These are phyloP conservation scores for Colletotrichum somersetense DNA, from an alignment of 2,329 filamentous ascomycete species.

Conservation along the genomic window DNA sequence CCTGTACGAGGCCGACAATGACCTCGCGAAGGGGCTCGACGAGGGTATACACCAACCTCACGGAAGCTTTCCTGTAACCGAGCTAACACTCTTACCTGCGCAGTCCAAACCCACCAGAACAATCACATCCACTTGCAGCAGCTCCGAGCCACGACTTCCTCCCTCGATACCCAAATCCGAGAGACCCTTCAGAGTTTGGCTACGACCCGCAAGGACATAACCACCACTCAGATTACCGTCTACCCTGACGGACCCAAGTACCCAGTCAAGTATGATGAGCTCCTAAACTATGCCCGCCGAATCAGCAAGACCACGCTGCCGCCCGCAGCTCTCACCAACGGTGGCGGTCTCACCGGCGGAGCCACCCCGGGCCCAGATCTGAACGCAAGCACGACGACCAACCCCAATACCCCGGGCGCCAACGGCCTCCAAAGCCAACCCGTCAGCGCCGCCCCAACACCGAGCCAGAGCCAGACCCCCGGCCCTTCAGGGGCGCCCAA, in stretches of 20 bases:
- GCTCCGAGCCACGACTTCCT: conserved; percentile 74
- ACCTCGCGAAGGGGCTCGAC: conserved; percentile 74
- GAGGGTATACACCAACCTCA: conserved; percentile 62
- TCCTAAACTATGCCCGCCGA: conserved; percentile 81
- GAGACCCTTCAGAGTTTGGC: conserved; percentile 78
- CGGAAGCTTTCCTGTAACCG: not conserved
- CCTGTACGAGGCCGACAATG: conserved; percentile 77
- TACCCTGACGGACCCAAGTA: conserved; percentile 65
- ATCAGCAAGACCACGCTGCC: conserved; percentile 86
- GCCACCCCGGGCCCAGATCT: conserved; percentile 37
- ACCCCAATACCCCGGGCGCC: conserved; percentile 27
- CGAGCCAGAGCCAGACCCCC: conserved; percentile 42
- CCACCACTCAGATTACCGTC: conserved; percentile 69
- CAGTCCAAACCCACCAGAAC: conserved; percentile 80
- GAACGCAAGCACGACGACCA: conserved; percentile 35
- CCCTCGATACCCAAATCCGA: conserved; percentile 79
- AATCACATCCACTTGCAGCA: conserved; percentile 77
- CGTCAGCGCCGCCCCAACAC: conserved; percentile 45
- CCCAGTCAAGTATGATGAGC: conserved; percentile 76
- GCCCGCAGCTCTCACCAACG: conserved; percentile 65
- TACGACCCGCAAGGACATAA: conserved; percentile 78
- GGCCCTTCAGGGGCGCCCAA: conserved; percentile 39
- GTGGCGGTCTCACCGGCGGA: conserved; percentile 46
- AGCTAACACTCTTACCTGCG: not conserved
- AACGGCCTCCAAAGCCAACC: conserved; percentile 41